Percentiles rank a stretch among this genome's conserved stretches.
These are phyloP conservation scores for Glycine soja DNA, from an alignment of 306 rosid genomes.

Conservation along the genomic window DNA sequence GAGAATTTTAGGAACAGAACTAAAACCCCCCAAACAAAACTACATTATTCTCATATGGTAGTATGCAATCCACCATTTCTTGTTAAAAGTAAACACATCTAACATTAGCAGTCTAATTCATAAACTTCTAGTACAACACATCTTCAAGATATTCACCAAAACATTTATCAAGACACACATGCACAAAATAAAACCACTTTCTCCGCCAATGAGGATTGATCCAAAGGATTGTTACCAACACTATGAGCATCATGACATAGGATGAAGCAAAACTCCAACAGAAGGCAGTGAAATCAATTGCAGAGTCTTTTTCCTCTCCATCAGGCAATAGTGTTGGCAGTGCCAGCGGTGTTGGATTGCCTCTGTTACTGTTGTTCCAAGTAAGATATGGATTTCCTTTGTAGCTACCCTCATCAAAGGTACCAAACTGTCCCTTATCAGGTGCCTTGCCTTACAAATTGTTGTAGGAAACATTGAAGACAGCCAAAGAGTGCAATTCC, in stretches of 20 bases:
- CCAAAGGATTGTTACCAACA: conserved; percentile 9
- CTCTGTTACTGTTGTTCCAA: background rate
- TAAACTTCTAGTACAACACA: background rate
- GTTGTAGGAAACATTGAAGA: conserved; percentile 44
- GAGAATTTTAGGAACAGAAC: background rate
- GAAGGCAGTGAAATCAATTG: conserved; percentile 32
- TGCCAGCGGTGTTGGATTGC: background rate
- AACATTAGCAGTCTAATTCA: background rate
- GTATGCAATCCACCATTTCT: background rate
- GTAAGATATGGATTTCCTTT: conserved; percentile 35
- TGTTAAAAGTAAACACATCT: background rate
- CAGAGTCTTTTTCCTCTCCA: background rate
- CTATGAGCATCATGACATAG: background rate
- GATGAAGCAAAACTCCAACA: conserved; percentile 23
- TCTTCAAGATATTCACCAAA: conserved; percentile 18
- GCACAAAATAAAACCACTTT: conserved; percentile 24
- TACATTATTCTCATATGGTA: background rate
- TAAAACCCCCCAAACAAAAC: background rate
- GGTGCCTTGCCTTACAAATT: conserved; percentile 24
- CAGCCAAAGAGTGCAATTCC: background rate
- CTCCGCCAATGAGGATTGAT: conserved; percentile 28
- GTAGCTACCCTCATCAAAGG: conserved; percentile 27
- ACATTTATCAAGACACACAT: background rate
- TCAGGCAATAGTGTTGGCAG: background rate
- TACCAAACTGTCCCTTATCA: conserved; percentile 3